Conservation (phyloP, 2,329 filamentous ascomycete species). For the Penicillium sp. region DNA sequence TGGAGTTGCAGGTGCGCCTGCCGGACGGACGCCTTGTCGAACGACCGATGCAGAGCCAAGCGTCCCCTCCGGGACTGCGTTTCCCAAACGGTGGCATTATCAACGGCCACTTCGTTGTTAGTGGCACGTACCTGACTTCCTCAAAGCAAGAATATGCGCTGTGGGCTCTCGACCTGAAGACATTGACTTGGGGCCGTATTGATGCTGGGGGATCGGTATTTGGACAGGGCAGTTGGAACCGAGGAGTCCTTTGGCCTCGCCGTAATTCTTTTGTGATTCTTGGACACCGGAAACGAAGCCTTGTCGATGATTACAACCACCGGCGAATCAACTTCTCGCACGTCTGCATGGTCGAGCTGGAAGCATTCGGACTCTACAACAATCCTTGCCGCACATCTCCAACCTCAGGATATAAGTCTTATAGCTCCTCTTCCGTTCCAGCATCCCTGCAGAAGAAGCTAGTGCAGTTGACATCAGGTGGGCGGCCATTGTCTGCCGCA, state of each 20-base stretch:
- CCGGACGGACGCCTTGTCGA: slow-evolving; percentile 81
- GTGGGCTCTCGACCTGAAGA: slow-evolving; percentile 88
- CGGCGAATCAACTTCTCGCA: slow-evolving; percentile 96
- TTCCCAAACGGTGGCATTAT: slow-evolving; percentile 96
- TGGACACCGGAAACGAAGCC: slow-evolving; percentile 85
- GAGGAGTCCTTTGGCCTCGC: slow-evolving; percentile 87
- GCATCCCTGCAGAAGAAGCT: slow-evolving; percentile 51
- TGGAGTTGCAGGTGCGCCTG: slow-evolving; percentile 85
- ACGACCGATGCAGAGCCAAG: slow-evolving; percentile 76
- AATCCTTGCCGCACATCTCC: slow-evolving; percentile 79
- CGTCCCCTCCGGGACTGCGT: slow-evolving; percentile 85
- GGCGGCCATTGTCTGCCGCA: slow-evolving; percentile 69
- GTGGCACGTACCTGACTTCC: slow-evolving; percentile 93
- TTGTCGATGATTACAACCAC: slow-evolving; percentile 98
- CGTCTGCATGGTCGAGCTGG: slow-evolving; percentile 92
- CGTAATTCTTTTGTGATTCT: slow-evolving; percentile 94
- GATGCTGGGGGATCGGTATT: slow-evolving; percentile 94
- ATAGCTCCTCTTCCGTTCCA: slow-evolving; percentile 68
- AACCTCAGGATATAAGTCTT: slow-evolving; percentile 78
- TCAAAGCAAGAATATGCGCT: slow-evolving; percentile 98
- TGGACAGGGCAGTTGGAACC: slow-evolving; percentile 96
- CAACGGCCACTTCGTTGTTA: slow-evolving; percentile 94
- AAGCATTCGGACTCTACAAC: slow-evolving; percentile 95
- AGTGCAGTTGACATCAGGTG: slow-evolving; percentile 62
- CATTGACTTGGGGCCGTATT: slow-evolving; percentile 89